Evolutionary conservation across 352 stramenopile species (phyloP).

Genomic region (Aphanomyces euteiches): DNA sequence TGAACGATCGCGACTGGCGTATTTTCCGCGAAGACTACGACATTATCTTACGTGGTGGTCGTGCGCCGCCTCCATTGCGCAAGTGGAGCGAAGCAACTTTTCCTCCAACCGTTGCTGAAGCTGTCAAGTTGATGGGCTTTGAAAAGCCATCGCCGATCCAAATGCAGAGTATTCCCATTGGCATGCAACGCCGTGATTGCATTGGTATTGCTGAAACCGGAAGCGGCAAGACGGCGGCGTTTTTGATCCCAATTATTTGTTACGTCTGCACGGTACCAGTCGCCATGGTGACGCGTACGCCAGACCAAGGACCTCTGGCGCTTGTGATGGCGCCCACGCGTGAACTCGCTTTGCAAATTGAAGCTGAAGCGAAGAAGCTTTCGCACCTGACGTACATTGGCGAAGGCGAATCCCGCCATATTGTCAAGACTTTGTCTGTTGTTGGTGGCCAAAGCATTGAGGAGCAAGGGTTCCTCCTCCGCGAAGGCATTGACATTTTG

Average conservation of each 20-base stretch:
- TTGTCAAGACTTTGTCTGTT: slow-evolving; percentile 81
- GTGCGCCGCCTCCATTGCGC: slow-evolving; percentile 91
- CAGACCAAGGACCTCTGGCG: slow-evolving; percentile 93
- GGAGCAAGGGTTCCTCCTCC: slow-evolving; percentile 94
- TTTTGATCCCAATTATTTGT: slow-evolving; percentile 96
- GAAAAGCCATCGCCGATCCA: slow-evolving; percentile 98
- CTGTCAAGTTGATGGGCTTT: slow-evolving; percentile 91
- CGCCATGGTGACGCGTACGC: slow-evolving; percentile 76
- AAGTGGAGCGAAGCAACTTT: slow-evolving; percentile 84
- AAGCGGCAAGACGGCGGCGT: slow-evolving; percentile 98
- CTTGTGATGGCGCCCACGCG: slow-evolving; percentile 98
- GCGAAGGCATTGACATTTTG: slow-evolving; percentile 96
- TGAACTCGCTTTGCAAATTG: slow-evolving; percentile 98
- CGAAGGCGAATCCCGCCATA: slow-evolving; percentile 46
- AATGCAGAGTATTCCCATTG: slow-evolving; percentile 96
- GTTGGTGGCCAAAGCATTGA: slow-evolving; percentile 96
- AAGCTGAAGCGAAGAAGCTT: slow-evolving; percentile 92
- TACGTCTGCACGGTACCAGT: slow-evolving; percentile 92
- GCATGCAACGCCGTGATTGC: slow-evolving; percentile 94
- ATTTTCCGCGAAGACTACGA: slow-evolving; percentile 99
- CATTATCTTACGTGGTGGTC: slow-evolving; percentile 91
- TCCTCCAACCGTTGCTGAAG: slow-evolving; percentile 76
- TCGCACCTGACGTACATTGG: slow-evolving; percentile 83
- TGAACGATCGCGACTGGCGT: slow-evolving; percentile 97
- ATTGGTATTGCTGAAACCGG: slow-evolving; percentile 99